A percentile compares a stretch with the other conserved stretches of the same genome.
Conservation (phyloP, 805 yeast genomes). For the Zygosaccharomyces bailii region DNA sequence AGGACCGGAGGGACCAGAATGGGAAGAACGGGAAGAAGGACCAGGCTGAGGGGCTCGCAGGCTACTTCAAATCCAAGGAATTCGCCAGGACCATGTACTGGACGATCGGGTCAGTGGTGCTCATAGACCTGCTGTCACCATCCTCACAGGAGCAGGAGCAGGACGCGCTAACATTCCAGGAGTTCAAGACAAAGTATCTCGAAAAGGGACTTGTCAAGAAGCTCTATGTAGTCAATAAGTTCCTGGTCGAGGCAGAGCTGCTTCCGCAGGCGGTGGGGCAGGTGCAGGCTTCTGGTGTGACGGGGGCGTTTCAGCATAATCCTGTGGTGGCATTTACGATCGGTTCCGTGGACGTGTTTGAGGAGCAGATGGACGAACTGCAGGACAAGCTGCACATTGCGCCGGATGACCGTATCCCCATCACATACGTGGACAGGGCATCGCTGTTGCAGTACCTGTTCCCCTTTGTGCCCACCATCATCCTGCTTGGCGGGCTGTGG, state of each 20-base stretch:
- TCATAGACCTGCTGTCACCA: constrained; percentile 35
- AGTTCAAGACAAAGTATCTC: constrained; percentile 74
- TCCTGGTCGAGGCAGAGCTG: constrained; percentile 66
- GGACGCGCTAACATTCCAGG: constrained; percentile 61
- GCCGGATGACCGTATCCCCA: constrained; percentile 69
- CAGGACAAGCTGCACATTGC: constrained; percentile 71
- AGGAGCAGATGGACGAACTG: constrained; percentile 69
- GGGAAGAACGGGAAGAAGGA: constrained; percentile 21
- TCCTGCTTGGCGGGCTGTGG: constrained; percentile 72
- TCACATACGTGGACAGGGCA: constrained; percentile 66
- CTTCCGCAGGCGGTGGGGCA: constrained; percentile 40
- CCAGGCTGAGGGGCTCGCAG: constrained; percentile 26
- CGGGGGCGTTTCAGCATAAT: constrained; percentile 22
- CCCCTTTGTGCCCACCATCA: constrained; percentile 75
- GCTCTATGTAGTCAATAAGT: constrained; percentile 68
- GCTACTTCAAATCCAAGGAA: constrained; percentile 43
- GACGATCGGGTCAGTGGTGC: constrained; percentile 38
- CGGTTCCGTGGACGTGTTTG: constrained; percentile 83
- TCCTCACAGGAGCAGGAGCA: constrained; percentile 23
- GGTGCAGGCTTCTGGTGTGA: constrained; percentile 11
- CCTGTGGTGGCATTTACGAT: constrained; percentile 70
- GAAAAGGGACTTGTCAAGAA: constrained; percentile 75
- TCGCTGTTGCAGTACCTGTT: constrained; percentile 59
- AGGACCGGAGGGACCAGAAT: neutral
- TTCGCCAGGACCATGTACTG: constrained; percentile 39